Conservation (phyloP, 371 early-diverging fungal genomes). For the Actinomortierella ambigua region DNA sequence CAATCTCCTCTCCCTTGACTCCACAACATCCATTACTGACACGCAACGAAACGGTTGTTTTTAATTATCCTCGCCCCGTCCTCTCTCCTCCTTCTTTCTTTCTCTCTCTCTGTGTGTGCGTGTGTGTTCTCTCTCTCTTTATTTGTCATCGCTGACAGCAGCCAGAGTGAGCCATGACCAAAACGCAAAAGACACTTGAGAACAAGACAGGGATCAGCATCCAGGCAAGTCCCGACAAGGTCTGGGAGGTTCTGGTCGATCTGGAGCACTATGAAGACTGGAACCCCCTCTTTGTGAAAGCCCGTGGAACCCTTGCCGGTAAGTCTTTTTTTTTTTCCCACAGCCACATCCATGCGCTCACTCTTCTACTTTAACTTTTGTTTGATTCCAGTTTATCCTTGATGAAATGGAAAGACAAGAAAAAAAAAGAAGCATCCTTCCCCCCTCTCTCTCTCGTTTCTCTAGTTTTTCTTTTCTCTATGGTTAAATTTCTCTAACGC, state of each 20-base stretch:
- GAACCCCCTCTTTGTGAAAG: conserved; percentile 33
- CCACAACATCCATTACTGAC: no score
- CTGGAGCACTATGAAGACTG: conserved; percentile 28
- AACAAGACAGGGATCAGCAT: conserved; percentile 33
- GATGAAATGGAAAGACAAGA: neutral
- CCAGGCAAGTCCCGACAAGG: conserved; percentile 19
- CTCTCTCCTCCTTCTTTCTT: neutral
- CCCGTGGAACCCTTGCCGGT: conserved; percentile 28
- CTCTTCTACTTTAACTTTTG: no score
- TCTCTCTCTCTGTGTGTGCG: neutral
- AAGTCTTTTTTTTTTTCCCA: neutral
- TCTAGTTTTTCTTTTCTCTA: neutral
- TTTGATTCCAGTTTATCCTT: no score
- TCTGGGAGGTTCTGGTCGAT: conserved; percentile 37
- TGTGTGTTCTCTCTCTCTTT: no score
- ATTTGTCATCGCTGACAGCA: no score
- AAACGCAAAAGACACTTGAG: conserved; percentile 3
- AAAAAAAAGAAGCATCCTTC: neutral
- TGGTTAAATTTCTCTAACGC: neutral
- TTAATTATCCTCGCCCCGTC: no score
- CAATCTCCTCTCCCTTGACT: no score
- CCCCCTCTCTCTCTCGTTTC: neutral
- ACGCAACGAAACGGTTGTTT: no score
- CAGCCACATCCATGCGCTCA: no score
- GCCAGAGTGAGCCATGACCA: no score